Evolutionary conservation across 257 asterid species (phyloP), one percentile per base, ranked within the genome.

Genomic region (Solanum microdontum): DNA sequence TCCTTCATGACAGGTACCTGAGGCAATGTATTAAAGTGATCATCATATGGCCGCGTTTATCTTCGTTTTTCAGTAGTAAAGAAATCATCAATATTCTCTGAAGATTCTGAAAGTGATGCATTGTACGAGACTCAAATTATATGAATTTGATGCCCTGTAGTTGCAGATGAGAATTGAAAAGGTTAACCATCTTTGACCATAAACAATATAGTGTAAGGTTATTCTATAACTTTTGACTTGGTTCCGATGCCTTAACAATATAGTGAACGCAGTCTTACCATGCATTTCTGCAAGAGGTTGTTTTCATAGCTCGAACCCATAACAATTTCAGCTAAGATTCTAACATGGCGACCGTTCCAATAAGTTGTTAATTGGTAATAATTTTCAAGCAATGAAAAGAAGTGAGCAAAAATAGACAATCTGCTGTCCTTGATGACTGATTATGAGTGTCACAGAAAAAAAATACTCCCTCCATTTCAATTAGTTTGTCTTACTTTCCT

Each of bases 81-180:
- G 1, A 76, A 23, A 76, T 76, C 58, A 76, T 76, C 32, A n/a
- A 39, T n/a, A 43, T 82, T 80, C 85, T 80, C 68, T 45, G 68
- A 80, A 15, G 85, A 80, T 80, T 80, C 85, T 45, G 85, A 80
- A 45, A 43, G 85, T 80, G 85, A 80, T 80, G 85, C 28, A 80
- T 45, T 19, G 68, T 30, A 45, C 39, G n/a, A 17, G 37, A 45
- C 36, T 80, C 33, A 5, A 45, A 45, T 48, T 80, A 15, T 80
- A 45, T 80, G 68, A 80, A 19, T 80, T 45, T 15, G 28, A 80
- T 26, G 26, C 68, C 30, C 40, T 48, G 69, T 5, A 48, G 36
- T 82, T 82, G 85, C 15, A 82, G 39, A 82, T 45, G 69, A 45
- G 14, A 48, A 45, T 64, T 82, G 19, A 17, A 45, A 82, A 48